Percentiles rank a stretch among this genome's conserved stretches.
phyloP scores from a whole-genome alignment of 1,284 basidiomycete species.

The Fomitopsis palustris region DNA sequence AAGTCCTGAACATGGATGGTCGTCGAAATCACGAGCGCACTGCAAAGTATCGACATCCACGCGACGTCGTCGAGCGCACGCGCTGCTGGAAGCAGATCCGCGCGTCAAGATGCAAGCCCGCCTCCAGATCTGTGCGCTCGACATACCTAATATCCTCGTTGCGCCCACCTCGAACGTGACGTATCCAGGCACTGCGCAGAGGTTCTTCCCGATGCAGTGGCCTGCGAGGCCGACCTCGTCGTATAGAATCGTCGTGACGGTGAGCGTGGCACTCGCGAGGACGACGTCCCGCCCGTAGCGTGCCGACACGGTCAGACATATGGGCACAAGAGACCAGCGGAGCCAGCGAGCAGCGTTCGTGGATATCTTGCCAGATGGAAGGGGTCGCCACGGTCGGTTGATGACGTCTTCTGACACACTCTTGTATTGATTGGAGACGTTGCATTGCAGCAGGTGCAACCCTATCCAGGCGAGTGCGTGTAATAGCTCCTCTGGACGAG shows the following conservation, averaged over 20 bases:
- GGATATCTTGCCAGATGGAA: conserved; percentile 30
- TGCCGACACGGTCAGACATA: conserved; percentile 25
- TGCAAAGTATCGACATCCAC: conserved; percentile 23
- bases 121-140: not conserved
- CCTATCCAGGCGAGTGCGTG: conserved; percentile 25
- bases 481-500: conserved; percentile 13
- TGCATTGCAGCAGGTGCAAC: conserved; percentile 32
- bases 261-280: conserved; percentile 20
- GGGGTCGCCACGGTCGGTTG: conserved; percentile 33
- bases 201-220: conserved; percentile 27
- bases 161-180: conserved; percentile 31
- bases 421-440: conserved; percentile 33
- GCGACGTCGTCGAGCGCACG: conserved; percentile 18
- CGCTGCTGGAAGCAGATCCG: conserved; percentile 9
- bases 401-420: conserved; percentile 27
- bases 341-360: conserved; percentile 21
- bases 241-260: conserved; percentile 27
- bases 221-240: conserved; percentile 25
- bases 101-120: conserved; percentile 4
- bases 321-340: conserved; percentile 25
- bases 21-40: conserved; percentile 29
- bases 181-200: conserved; percentile 31
- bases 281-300: conserved; percentile 20
- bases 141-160: conserved; percentile 27
- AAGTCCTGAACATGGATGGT: conserved; percentile 35